Percentiles rank a stretch among this genome's conserved stretches.
These are phyloP conservation scores for Metschnikowia gelsemii DNA, from an alignment of 805 yeast genomes.

Conservation along the genomic window DNA sequence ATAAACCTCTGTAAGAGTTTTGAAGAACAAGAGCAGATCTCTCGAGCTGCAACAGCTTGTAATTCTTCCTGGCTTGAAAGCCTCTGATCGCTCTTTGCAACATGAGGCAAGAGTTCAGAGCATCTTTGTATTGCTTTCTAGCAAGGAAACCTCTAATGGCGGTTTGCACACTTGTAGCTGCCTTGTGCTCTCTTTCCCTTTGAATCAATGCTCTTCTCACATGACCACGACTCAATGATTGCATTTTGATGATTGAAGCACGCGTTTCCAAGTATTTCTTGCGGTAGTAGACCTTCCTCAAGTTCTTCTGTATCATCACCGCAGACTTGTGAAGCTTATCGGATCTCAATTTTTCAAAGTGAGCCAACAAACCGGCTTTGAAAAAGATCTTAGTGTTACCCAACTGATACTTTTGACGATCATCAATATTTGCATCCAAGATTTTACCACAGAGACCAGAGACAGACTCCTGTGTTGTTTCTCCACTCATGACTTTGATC, in stretches of 20 bases:
- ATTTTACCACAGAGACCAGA: conserved; percentile 68
- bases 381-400: conserved; percentile 94
- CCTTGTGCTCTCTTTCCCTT: conserved; percentile 53
- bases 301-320: conserved; percentile 77
- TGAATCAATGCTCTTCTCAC: conserved; percentile 55
- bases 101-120: conserved; percentile 38
- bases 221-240: conserved; percentile 63
- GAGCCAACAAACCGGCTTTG: conserved; percentile 95
- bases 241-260: conserved; percentile 54
- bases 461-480: conserved; percentile 54
- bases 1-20: conserved; percentile 65
- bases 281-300: conserved; percentile 65
- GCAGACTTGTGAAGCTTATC: conserved; percentile 79
- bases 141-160: conserved; percentile 53
- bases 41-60: conserved; percentile 50
- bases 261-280: conserved; percentile 55
- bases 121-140: conserved; percentile 38
- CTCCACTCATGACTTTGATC: conserved; percentile 53
- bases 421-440: conserved; percentile 61
- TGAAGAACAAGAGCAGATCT: conserved; percentile 74
- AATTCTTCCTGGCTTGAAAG: conserved; percentile 50
- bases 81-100: conserved; percentile 54
- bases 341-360: conserved; percentile 79
- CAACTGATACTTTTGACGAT: conserved; percentile 71
- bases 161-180: conserved; percentile 75